These are phyloP conservation scores for Melastoma malabathricum DNA, from an alignment of 345 rosid species.

Conservation along the genomic window DNA sequence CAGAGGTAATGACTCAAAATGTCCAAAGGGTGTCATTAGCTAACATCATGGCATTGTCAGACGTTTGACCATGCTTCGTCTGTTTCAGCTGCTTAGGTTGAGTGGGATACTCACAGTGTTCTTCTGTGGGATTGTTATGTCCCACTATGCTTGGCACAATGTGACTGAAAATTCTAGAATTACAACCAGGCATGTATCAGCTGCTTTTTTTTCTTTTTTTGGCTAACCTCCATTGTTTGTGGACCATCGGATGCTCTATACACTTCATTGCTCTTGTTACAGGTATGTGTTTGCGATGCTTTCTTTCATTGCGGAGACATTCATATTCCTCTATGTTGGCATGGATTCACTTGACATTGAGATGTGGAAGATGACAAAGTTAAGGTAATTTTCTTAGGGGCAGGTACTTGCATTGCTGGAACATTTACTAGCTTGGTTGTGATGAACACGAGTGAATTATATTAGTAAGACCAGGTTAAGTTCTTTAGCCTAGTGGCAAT, in stretches of 20 bases:
- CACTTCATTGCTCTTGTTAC: not conserved
- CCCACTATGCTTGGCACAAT: conserved; percentile 74
- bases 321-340: conserved; percentile 85
- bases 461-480: too few relatives aligned
- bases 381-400: conserved; percentile 27
- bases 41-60: too few relatives aligned
- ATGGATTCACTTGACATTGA: conserved; percentile 82
- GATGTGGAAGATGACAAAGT: conserved; percentile 64
- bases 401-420: not conserved
- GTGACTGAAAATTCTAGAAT: conserved; percentile 65
- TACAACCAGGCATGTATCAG: conserved; percentile 47
- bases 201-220: not conserved
- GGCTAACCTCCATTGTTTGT: not conserved
- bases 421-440: not conserved
- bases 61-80: not conserved
- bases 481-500: too few relatives aligned
- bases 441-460: not conserved
- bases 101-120: conserved; percentile 91
- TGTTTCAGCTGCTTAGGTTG: conserved; percentile 28
- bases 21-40: too few relatives aligned
- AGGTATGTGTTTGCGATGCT: conserved; percentile 83
- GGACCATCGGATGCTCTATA: too few relatives aligned
- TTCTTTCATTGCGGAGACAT: conserved; percentile 80
- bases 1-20: conserved; percentile 40
- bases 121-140: conserved; percentile 80